Percentiles rank a stretch among this genome's conserved stretches.
These are phyloP conservation scores for Gelatoporia subvermispora DNA, from an alignment of 768 basidiomycete genomes.

Conservation along the genomic window DNA sequence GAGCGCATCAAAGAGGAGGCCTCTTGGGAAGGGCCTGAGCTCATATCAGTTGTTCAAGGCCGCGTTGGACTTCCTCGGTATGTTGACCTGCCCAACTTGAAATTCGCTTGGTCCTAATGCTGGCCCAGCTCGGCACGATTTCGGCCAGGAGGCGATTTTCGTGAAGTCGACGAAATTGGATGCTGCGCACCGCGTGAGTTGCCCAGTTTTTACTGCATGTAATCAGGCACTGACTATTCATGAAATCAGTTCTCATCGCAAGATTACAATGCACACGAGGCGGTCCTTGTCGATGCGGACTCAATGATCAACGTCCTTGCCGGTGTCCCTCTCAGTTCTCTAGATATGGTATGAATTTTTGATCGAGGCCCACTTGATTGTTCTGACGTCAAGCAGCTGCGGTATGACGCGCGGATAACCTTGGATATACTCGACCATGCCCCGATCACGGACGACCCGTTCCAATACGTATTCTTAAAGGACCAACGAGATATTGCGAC, in stretches of 20 bases:
- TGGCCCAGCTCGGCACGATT: conserved; percentile 64
- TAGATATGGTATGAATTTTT: conserved; percentile 58
- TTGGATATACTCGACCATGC: conserved; percentile 55
- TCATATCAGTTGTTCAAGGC: conserved; percentile 90
- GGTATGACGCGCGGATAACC: conserved; percentile 70
- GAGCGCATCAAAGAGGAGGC: conserved; percentile 36
- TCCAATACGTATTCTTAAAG: conserved; percentile 66
- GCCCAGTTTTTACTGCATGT: background rate
- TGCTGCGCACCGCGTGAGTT: conserved; percentile 47
- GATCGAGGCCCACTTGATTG: background rate
- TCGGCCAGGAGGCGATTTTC: conserved; percentile 50
- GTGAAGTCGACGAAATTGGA: conserved; percentile 41
- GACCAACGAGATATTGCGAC: conserved; percentile 60
- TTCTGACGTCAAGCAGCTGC: conserved; percentile 43
- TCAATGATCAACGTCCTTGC: conserved; percentile 75
- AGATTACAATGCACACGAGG: conserved; percentile 47
- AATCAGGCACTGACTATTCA: conserved; percentile 3
- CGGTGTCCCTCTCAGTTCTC: conserved; percentile 68
- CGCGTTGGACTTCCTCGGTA: conserved; percentile 79
- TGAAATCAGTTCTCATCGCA: conserved; percentile 48
- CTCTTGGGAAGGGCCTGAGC: conserved; percentile 76
- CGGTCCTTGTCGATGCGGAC: conserved; percentile 74
- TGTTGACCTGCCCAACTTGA: conserved; percentile 17
- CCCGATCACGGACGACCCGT: conserved; percentile 50
- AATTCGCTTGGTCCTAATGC: background rate